Evolutionary conservation across 345 rosid genomes (phyloP), one percentile per base, ranked within the genome.

Genomic region (Sisymbrium altissimum): DNA sequence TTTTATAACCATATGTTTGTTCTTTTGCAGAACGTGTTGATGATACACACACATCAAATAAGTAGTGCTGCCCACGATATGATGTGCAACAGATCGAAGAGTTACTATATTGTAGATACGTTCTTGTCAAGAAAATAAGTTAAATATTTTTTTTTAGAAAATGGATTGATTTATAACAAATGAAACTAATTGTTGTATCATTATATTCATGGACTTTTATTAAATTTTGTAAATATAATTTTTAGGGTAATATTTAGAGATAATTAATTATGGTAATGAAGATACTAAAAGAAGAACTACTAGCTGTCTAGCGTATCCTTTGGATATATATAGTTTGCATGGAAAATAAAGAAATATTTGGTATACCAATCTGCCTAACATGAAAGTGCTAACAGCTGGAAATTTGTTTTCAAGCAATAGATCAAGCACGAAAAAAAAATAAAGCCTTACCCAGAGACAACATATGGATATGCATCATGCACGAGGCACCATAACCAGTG

Each of bases 11-110:
- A 75, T 61, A n/a, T 27, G 49, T 18, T 68, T 75, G 5, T 17
- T 58, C 5, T 57, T 38, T 41, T 68, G 62, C 73, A 69, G 79
- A 75, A 55, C 18, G 14, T 3, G 59, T 9, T 17, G 23, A 57
- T 56, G 35, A 65, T 45, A 53, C 10, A 29, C n/a, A 48, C 30
- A 29, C 11, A 72, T 52, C 25, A 39, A 9, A 27, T 8, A 18
- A 49, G 33, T 55, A 55, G 29, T 4, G 10, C 18, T 40, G 13
- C 14, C 49, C 57, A 32, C 10, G 10, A 43, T 43, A 32, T 15
- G n/a, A 43, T 43, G 27, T 64, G 8, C 21, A 46, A 9, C 32
- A 10, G 12, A 53, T 43, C 25, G 53, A 66, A 46, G 38, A 57
- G 39, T 57, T 48, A 30, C 54, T 38, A 39, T n/a, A 65, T 18